phyloP scores from a whole-genome alignment of 1,284 basidiomycete species.

The Amylostereum areolatum region DNA sequence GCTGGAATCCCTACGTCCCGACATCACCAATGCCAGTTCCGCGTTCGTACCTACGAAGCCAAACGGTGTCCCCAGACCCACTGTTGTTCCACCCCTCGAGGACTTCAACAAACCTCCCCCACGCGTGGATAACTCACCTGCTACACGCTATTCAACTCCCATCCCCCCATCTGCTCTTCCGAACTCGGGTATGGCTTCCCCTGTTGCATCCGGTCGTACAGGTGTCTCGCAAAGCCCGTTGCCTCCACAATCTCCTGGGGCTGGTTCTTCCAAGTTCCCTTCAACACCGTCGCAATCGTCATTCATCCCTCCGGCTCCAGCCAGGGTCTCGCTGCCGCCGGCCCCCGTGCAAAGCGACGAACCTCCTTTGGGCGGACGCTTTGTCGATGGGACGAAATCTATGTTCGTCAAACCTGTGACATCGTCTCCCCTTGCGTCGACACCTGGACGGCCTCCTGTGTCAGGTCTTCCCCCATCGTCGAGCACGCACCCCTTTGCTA shows the following conservation, averaged over 20 bases:
- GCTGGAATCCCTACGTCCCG: conserved; percentile 76
- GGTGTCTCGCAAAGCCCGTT: conserved; percentile 17
- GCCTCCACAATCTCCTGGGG: conserved; percentile 42
- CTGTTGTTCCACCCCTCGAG: conserved; percentile 56
- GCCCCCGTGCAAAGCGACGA: conserved; percentile 23
- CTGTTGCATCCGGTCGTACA: conserved; percentile 7
- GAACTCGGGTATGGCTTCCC: conserved; percentile 3
- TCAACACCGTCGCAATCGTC: conserved; percentile 9
- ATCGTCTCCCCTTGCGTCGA: conserved; percentile 28
- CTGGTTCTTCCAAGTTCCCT: conserved; percentile 38
- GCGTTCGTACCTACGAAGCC: conserved; percentile 42
- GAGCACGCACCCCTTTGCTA: background rate
- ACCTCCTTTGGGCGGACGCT: conserved; percentile 57
- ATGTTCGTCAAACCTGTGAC: conserved; percentile 55
- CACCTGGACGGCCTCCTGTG: conserved; percentile 2
- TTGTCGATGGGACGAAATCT: conserved; percentile 68
- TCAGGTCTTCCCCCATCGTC: no score
- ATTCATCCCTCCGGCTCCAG: conserved; percentile 3
- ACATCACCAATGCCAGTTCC: conserved; percentile 64
- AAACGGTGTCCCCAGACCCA: conserved; percentile 52
- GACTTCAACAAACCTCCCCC: conserved; percentile 43
- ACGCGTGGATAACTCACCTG: conserved; percentile 19
- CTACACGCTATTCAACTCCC: conserved; percentile 11
- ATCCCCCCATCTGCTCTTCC: background rate
- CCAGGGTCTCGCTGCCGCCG: background rate